Base-by-base conservation (phyloP, 805 yeast genomes). In the Yamadazyma scolyti region DNA sequence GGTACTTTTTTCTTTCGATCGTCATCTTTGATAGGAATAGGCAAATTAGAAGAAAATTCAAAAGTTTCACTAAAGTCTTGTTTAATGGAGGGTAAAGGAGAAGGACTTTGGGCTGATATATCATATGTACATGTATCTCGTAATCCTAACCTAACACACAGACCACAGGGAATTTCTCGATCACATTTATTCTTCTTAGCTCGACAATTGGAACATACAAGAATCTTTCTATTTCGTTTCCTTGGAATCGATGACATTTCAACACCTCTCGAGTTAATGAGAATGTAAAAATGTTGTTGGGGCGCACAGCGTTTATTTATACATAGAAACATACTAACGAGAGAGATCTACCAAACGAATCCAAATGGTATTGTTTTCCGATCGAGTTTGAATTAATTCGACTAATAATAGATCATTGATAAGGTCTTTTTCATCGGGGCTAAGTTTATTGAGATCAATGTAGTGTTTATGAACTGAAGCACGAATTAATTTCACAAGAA, bases 121-220 rank as follows among this genome's bases (percentile, higher is more conserved):
- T n/a, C n/a, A 27, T 29, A 30, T 16, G 23, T 9, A 24, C 39
- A 42, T 20, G 38, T 25, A 13, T 12, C 20, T 22, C 29, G 38
- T n/a, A 33, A 10, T n/a, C 34, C 37, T 11, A 36, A 19, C 11
- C 33, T 22, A 5, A 28, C 24, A 27, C 48, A 44, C 3, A 39
- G 20, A 5, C 38, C 30, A 33, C 52, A 47, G 1, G 52, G 52
- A 8, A 26, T 24, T 9, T 23, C 23, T 16, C 52, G 31, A 33
- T 44, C 44, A 34, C 52, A 47, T 32, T 47, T 47, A 8, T 37
- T 28, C 27, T 44, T 44, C 27, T 40, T 41, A 9, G 24, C 19
- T 12, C 50, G 25, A 28, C 52, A 47, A 25, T 37, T 36, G 9
- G 24, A 20, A 28, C 52, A 47, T 8, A 43, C 43, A 10, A 43